These are phyloP conservation scores for Pichia exigua DNA, from an alignment of 805 yeast genomes.

Conservation along the genomic window DNA sequence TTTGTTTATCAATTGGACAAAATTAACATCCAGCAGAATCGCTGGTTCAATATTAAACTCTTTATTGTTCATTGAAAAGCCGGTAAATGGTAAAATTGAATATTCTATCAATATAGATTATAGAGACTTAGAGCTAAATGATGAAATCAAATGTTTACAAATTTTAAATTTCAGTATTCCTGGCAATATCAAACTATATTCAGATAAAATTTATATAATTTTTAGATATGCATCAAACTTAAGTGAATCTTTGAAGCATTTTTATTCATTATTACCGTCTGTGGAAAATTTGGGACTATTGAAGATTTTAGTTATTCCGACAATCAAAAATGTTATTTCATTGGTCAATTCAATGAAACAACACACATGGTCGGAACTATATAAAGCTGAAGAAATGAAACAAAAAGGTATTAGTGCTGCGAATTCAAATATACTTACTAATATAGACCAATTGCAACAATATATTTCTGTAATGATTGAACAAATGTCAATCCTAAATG, in stretches of 20 bases:
- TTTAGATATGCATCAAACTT: slow-evolving; percentile 52
- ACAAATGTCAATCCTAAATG: background rate
- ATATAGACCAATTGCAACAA: background rate
- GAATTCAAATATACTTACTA: background rate
- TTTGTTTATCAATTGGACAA: slow-evolving; percentile 44
- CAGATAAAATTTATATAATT: slow-evolving; percentile 42
- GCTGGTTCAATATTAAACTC: slow-evolving; percentile 8
- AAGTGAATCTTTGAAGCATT: slow-evolving; percentile 40
- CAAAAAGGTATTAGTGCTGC: slow-evolving; percentile 14
- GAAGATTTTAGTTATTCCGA: slow-evolving; percentile 31
- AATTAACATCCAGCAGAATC: slow-evolving; percentile 4
- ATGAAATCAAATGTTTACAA: slow-evolving; percentile 46
- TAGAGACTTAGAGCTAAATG: slow-evolving; percentile 27
- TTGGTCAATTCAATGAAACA: slow-evolving; percentile 22
- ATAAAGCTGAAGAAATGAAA: slow-evolving; percentile 41
- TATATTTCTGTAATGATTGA: background rate
- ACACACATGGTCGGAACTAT: slow-evolving; percentile 44
- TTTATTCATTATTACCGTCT: slow-evolving; percentile 19
- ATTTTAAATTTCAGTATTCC: slow-evolving; percentile 54
- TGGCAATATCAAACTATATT: slow-evolving; percentile 35
- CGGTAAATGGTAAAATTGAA: background rate
- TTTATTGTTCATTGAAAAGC: background rate
- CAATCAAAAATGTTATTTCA: slow-evolving; percentile 19
- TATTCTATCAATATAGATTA: slow-evolving; percentile 22
- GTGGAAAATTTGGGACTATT: slow-evolving; percentile 31